Percentiles rank a stretch among this genome's conserved stretches.
Evolutionary conservation across 805 yeast species (phyloP).

Genomic region (Candida boleticola): DNA sequence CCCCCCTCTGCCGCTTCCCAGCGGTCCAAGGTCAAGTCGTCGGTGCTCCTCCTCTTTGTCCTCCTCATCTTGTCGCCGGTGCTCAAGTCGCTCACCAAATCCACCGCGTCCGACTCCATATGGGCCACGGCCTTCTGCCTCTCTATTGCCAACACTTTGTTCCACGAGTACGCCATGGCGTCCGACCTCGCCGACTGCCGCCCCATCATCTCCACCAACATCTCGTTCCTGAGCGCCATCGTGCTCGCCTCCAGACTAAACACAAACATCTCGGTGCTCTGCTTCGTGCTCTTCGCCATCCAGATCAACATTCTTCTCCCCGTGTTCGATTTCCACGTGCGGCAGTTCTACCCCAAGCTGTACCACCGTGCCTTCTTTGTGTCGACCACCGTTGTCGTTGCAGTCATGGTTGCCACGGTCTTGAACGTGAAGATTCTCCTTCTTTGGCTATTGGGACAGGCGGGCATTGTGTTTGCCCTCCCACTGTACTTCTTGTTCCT

Average conservation of each 20-base stretch:
- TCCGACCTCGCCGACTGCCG: constrained; percentile 20
- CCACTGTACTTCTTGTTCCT: constrained; percentile 70
- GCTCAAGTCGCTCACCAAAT: constrained; percentile 78
- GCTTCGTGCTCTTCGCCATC: constrained; percentile 73
- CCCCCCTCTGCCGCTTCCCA: too few species aligned
- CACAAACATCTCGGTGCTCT: constrained; percentile 74
- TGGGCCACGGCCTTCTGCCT: constrained; percentile 90
- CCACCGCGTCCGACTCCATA: constrained; percentile 90
- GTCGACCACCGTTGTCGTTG: constrained; percentile 12
- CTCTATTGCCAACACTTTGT: constrained; percentile 61
- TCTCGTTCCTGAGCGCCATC: constrained; percentile 81
- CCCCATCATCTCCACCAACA: constrained; percentile 73
- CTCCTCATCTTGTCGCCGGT: constrained; percentile 85
- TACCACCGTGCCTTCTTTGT: constrained; percentile 23
- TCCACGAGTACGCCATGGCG: constrained; percentile 61
- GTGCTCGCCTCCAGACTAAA: constrained; percentile 85
- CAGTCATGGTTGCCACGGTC: constrained; percentile 22
- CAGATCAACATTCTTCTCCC: constrained; percentile 75
- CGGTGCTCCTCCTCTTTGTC: constrained; percentile 64
- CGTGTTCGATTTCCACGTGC: constrained; percentile 58
- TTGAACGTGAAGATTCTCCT: constrained; percentile 29
- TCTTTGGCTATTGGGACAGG: constrained; percentile 51
- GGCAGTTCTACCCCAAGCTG: constrained; percentile 34
- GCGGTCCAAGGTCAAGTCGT: constrained; percentile 50
- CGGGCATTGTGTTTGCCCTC: constrained; percentile 50